Conservation (phyloP, 1,139 yeast genomes). For the Kodamaea plutei region DNA sequence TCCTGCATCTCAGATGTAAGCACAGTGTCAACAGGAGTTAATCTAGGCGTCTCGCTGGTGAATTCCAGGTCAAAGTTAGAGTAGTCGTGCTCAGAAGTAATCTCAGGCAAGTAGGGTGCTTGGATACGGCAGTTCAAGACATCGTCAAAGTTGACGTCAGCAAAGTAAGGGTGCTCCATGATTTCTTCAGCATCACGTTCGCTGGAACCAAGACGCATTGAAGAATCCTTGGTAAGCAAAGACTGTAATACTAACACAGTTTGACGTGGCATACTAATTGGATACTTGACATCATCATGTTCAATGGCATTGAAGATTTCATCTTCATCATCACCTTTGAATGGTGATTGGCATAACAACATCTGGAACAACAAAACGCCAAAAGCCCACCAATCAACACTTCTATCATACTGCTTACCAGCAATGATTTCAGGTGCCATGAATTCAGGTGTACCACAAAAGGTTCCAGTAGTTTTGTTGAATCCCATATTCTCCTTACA, state of each 20-base stretch:
- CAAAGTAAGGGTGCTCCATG: constrained; percentile 93
- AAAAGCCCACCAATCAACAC: constrained; percentile 99
- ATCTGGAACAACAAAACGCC: constrained; percentile 94
- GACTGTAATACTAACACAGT: constrained; percentile 93
- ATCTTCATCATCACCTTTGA: constrained; percentile 97
- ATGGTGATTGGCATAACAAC: constrained; percentile 95
- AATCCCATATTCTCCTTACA: constrained; percentile 96
- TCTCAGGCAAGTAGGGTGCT: constrained; percentile 82
- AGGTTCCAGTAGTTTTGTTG: constrained; percentile 88
- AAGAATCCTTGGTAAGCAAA: constrained; percentile 83
- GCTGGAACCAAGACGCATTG: constrained; percentile 77
- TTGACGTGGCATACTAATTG: constrained; percentile 96
- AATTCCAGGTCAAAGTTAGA: constrained; percentile 93
- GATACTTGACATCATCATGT: constrained; percentile 95
- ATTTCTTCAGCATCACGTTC: constrained; percentile 87
- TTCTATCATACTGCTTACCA: constrained; percentile 87
- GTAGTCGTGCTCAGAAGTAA: constrained; percentile 84
- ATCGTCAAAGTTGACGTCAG: constrained; percentile 86
- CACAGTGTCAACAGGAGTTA: constrained; percentile 90
- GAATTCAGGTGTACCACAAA: constrained; percentile 98
- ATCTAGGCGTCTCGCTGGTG: constrained; percentile 89
- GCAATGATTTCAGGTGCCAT: constrained; percentile 98
- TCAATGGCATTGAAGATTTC: constrained; percentile 97
- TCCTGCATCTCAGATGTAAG: constrained; percentile 89
- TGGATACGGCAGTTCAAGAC: constrained; percentile 66